phyloP scores from a whole-genome alignment of 2,329 filamentous ascomycete species.

The Plectosphaerella plurivora region DNA sequence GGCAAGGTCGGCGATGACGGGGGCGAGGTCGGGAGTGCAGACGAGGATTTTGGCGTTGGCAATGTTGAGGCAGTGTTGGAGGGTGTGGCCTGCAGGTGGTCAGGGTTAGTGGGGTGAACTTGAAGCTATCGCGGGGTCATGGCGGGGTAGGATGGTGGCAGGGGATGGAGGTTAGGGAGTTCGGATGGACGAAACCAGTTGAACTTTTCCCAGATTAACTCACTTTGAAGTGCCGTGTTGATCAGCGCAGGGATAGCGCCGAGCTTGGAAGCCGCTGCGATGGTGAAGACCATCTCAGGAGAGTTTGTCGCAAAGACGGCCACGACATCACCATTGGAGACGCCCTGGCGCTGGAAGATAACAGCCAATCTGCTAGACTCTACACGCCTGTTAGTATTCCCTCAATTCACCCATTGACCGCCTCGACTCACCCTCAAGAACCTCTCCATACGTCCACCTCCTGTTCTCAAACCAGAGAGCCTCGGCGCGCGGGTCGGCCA shows the following conservation, averaged over 20 bases:
- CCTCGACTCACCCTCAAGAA: background rate
- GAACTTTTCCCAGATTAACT: too few relatives aligned
- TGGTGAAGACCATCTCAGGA: background rate
- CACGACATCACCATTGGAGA: background rate
- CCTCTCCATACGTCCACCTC: background rate
- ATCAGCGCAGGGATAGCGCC: background rate
- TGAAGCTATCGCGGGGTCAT: background rate
- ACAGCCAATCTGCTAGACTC: background rate
- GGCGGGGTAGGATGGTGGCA: background rate
- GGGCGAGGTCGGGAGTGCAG: background rate
- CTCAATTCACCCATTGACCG: background rate
- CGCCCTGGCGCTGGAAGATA: background rate
- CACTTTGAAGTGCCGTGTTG: background rate
- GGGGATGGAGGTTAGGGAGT: background rate
- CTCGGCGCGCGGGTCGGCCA: background rate
- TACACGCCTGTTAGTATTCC: background rate
- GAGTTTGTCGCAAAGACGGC: constrained; percentile 1
- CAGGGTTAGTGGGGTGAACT: background rate
- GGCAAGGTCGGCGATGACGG: background rate
- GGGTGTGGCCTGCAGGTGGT: background rate
- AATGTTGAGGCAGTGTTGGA: constrained; percentile 2
- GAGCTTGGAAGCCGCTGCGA: background rate
- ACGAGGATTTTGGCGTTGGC: constrained; percentile 1
- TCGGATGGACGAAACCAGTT: too few relatives aligned
- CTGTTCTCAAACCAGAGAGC: constrained; percentile 1